Evolutionary conservation across 371 early-diverging fungal species (phyloP).

Genomic region (Apophysomyces elegans): DNA sequence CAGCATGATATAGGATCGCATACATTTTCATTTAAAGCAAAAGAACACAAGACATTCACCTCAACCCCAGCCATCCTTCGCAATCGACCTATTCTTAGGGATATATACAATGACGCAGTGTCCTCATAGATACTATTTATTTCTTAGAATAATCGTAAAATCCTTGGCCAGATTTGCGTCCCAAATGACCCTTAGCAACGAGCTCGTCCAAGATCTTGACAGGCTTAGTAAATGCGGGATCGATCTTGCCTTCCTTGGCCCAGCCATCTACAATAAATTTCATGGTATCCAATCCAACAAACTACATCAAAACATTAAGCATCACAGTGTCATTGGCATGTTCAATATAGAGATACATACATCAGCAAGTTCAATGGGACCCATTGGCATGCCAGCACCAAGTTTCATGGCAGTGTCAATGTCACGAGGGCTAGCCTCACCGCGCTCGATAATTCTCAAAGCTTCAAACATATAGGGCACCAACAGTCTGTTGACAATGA

Average conservation of each 20-base stretch:
- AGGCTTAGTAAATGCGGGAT: slow-evolving; percentile 71
- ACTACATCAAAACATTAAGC: slow-evolving; percentile 49
- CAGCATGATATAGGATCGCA: slow-evolving; percentile 13
- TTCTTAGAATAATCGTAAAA: slow-evolving; percentile 79
- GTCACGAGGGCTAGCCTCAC: slow-evolving; percentile 86
- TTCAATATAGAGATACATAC: slow-evolving; percentile 49
- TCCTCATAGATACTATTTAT: slow-evolving; percentile 20
- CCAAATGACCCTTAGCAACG: slow-evolving; percentile 78
- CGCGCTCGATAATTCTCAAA: slow-evolving; percentile 87
- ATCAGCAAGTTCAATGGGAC: slow-evolving; percentile 93
- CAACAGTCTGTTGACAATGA: slow-evolving; percentile 95
- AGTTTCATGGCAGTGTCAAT: slow-evolving; percentile 97
- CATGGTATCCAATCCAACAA: slow-evolving; percentile 95
- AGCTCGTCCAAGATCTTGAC: slow-evolving; percentile 73
- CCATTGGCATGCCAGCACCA: slow-evolving; percentile 98
- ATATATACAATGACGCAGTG: slow-evolving; percentile 26
- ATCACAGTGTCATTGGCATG: not conserved
- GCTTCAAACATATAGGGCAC: slow-evolving; percentile 97
- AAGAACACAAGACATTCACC: slow-evolving; percentile 22
- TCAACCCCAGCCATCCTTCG: slow-evolving; percentile 24
- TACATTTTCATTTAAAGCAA: slow-evolving; percentile 3
- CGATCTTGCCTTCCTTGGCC: slow-evolving; percentile 75
- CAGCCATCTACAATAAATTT: slow-evolving; percentile 94
- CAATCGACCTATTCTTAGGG: slow-evolving; percentile 29
- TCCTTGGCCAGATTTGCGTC: slow-evolving; percentile 90